These are phyloP conservation scores for Senecio squalidus DNA, from an alignment of 140 eudicot species.

Conservation along the genomic window DNA sequence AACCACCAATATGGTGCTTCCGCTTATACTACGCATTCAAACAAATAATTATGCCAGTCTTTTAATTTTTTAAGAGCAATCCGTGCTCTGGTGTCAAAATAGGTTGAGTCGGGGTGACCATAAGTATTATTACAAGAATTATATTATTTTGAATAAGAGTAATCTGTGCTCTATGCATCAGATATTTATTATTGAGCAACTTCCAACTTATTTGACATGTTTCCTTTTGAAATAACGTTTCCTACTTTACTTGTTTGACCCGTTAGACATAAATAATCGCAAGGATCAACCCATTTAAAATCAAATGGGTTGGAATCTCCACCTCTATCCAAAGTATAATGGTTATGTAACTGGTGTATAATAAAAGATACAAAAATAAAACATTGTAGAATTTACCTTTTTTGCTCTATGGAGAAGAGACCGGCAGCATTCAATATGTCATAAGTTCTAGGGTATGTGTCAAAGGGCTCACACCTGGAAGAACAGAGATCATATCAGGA, in stretches of 20 bases:
- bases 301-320: background rate
- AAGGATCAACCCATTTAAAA: background rate
- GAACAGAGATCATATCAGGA: slow-evolving; percentile 10
- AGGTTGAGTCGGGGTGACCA: no score
- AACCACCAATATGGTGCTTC: no score
- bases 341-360: background rate
- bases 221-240: background rate
- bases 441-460: slow-evolving; percentile 85
- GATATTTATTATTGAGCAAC: no score
- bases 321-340: background rate
- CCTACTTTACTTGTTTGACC: background rate
- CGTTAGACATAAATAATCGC: background rate
- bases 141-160: no score
- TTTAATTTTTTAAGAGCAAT: no score
- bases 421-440: slow-evolving; percentile 78
- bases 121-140: no score
- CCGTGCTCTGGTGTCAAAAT: no score
- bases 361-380: background rate
- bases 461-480: slow-evolving; percentile 90
- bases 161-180: no score
- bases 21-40: no score
- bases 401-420: slow-evolving; percentile 63
- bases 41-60: no score
- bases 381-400: slow-evolving; percentile 42
- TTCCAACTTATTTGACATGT: no score